Percentiles rank a stretch among this genome's conserved stretches.
Conservation (phyloP, 2,329 filamentous ascomycete species). For the Leptoxyphium fumago region DNA sequence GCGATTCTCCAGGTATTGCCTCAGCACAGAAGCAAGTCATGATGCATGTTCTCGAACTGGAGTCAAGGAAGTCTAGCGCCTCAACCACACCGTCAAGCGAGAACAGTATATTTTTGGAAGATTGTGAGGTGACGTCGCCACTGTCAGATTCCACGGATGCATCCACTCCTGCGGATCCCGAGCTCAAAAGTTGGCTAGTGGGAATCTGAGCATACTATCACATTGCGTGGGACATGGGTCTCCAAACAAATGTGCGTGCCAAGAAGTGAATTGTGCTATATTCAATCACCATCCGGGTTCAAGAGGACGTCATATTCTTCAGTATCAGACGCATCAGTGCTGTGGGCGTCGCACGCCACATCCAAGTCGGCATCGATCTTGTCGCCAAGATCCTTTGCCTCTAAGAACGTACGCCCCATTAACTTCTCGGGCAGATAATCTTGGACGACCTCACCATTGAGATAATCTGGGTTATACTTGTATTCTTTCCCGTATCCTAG, state of each 20-base stretch:
- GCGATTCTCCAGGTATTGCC: not conserved
- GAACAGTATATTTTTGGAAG: too few relatives aligned
- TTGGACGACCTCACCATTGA: slow-evolving; percentile 67
- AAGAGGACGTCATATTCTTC: slow-evolving; percentile 9
- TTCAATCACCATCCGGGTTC: slow-evolving; percentile 19
- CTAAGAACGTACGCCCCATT: slow-evolving; percentile 57
- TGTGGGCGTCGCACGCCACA: slow-evolving; percentile 10
- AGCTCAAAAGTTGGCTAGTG: too few relatives aligned
- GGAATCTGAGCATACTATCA: too few relatives aligned
- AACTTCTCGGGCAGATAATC: slow-evolving; percentile 78
- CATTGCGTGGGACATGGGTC: too few relatives aligned
- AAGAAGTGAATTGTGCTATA: too few relatives aligned
- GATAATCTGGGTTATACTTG: slow-evolving; percentile 90
- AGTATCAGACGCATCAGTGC: slow-evolving; percentile 9
- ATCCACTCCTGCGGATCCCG: too few relatives aligned
- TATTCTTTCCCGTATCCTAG: slow-evolving; percentile 82
- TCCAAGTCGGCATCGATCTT: slow-evolving; percentile 48
- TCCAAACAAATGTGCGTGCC: too few relatives aligned
- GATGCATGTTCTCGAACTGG: not conserved
- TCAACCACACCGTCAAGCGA: too few relatives aligned
- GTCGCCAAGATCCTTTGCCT: slow-evolving; percentile 64
- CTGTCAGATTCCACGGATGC: too few relatives aligned
- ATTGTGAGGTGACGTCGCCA: too few relatives aligned
- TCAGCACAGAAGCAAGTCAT: not conserved
- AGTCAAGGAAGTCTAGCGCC: not conserved